These are phyloP conservation scores for Digitaria exilis DNA, from an alignment of 202 grass and related monocot species.

Conservation along the genomic window DNA sequence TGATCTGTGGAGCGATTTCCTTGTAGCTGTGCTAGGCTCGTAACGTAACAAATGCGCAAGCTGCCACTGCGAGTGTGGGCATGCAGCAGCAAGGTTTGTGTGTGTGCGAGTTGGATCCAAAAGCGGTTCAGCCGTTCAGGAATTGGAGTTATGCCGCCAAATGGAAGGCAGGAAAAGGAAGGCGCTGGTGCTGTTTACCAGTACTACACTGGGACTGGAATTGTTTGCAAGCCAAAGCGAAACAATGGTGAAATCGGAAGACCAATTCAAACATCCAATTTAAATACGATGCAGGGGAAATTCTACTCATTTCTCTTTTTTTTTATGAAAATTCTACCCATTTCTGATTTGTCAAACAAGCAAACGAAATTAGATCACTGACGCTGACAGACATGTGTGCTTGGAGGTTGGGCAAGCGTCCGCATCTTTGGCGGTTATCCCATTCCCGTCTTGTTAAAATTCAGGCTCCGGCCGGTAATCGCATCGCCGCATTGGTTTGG, in stretches of 20 bases:
- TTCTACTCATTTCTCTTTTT: background rate
- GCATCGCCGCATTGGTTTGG: background rate
- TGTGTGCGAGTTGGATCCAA: constrained; percentile 3
- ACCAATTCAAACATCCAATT: background rate
- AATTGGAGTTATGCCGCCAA: background rate
- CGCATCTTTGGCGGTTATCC: background rate
- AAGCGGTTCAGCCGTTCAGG: too few relatives aligned
- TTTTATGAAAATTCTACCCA: too few relatives aligned
- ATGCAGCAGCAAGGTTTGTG: background rate
- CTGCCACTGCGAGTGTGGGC: background rate
- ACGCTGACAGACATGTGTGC: constrained; percentile 61
- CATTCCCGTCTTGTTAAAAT: background rate
- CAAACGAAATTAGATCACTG: background rate
- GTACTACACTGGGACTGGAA: too few relatives aligned
- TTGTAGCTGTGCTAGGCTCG: background rate
- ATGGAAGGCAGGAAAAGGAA: background rate
- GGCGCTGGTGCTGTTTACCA: background rate
- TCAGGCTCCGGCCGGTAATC: background rate
- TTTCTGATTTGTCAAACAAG: constrained; percentile 20
- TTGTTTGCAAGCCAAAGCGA: background rate
- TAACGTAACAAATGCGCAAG: background rate
- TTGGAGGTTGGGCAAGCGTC: constrained; percentile 28
- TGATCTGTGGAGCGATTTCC: background rate
- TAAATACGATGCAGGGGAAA: background rate
- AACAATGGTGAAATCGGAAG: background rate